Base-by-base conservation (phyloP, 2,329 filamentous ascomycete genomes). In the Volutella citrinella region DNA sequence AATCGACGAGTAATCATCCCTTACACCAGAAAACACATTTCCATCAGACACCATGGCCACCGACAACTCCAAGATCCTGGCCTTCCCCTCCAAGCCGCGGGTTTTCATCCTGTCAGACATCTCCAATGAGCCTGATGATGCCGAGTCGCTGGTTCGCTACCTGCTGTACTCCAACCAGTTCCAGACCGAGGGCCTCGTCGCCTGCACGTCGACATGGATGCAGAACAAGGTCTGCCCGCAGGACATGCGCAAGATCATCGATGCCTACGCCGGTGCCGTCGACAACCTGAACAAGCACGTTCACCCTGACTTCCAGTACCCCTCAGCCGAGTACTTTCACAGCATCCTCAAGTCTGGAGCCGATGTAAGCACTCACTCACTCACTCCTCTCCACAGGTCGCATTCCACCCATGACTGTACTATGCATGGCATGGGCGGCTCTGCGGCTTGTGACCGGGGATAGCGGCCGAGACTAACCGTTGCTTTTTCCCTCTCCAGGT, bases 281-380 rank as follows among this genome's bases (percentile, higher is more conserved):
- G 62, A 66, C 10, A 77, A 70, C 38, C 56, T 78, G 8, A 70
- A 72, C 35, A 46, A 48, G 5, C 72, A 76, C 41, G 65, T 62
- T 4, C 68, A 70, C 32, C 60, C 64, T 0, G 61, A 68, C 33
- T 54, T 55, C 4, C 55, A 50, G 10, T 74, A 70, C 38, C 65
- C 66, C 0, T 51, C 60, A 1, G 61, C 56, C 3, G 54, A 65
- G 7, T 51, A 62, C 30, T 34, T 65, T 19, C 48, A 49, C 15
- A 42, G 46, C 14, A 49, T 68, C 12, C 55, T 72, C 19, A 53
- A 56, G 36, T 50, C 58, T 33, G 60, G 70, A n/a, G 49, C 65
- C 46, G 38, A 49, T 13, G 56, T 61, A 42, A 35, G 46, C 36
- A 19, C n/a, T n/a, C n/a, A 8, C 10, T 19, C 2, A 7, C 11